A percentile compares a stretch with the other conserved stretches of the same genome.
phyloP scores from a whole-genome alignment of 2,329 filamentous ascomycete genomes.

The Ambrosiella cleistominuta region DNA sequence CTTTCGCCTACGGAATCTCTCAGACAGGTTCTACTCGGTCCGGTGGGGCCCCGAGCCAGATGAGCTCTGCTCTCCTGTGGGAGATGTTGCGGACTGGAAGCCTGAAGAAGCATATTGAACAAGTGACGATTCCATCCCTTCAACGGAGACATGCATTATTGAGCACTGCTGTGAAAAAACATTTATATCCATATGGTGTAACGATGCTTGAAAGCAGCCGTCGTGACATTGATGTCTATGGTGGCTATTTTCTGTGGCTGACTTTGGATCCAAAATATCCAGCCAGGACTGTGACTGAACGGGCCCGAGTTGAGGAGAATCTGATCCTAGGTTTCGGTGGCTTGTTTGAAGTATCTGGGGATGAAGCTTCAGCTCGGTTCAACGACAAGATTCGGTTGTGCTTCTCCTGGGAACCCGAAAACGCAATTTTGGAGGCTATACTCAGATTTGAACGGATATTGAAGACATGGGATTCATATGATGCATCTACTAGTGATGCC shows the following conservation, averaged over 20 bases:
- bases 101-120: constrained; percentile 27
- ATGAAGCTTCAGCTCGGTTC: constrained; percentile 37
- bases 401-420: constrained; percentile 55
- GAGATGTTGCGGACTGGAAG: constrained; percentile 29
- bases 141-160: constrained; percentile 32
- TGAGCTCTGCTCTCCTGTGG: constrained; percentile 34
- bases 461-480: constrained; percentile 17
- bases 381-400: constrained; percentile 45
- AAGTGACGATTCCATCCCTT: constrained; percentile 27
- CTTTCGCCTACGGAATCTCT: constrained; percentile 32
- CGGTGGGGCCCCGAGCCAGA: constrained; percentile 39
- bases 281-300: constrained; percentile 36
- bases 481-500: constrained; percentile 8
- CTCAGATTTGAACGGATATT: constrained; percentile 37
- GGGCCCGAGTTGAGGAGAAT: constrained; percentile 43
- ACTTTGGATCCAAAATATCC: constrained; percentile 36
- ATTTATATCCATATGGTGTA: constrained; percentile 48
- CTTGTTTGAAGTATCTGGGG: constrained; percentile 50
- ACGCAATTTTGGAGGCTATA: constrained; percentile 48
- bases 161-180: constrained; percentile 36
- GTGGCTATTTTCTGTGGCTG: constrained; percentile 80
- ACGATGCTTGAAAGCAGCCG: constrained; percentile 22
- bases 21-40: constrained; percentile 36
- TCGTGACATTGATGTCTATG: constrained; percentile 34
- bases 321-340: constrained; percentile 50